Conservation (phyloP, 2,329 filamentous ascomycete species). For the Dactylonectria macrodidyma region DNA sequence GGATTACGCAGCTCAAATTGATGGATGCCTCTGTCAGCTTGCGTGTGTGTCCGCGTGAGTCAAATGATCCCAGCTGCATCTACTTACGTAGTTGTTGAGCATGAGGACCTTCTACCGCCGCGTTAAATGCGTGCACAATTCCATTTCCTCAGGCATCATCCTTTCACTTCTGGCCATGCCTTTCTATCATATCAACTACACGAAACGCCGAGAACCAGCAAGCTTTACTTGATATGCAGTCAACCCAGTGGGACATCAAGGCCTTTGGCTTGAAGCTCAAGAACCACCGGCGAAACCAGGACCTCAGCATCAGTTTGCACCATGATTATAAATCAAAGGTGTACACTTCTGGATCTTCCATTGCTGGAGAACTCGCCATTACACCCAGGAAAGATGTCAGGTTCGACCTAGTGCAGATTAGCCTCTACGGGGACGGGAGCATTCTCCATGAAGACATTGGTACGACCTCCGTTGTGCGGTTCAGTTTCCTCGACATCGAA, state of each 20-base stretch:
- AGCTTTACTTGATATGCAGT: not conserved
- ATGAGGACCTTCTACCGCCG: not conserved
- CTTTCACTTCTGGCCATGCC: not conserved
- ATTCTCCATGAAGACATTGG: not conserved
- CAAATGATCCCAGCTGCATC: not conserved
- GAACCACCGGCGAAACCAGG: not conserved
- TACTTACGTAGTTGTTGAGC: not conserved
- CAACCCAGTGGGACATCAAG: not conserved
- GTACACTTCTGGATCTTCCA: not conserved
- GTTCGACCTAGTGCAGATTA: not conserved
- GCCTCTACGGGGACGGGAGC: not conserved
- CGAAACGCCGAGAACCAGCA: not conserved
- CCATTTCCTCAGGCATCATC: not conserved
- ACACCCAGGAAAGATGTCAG: not conserved
- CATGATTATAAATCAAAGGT: constrained; percentile 1
- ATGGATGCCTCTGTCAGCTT: not conserved
- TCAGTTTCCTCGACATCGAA: not conserved
- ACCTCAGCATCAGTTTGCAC: not conserved
- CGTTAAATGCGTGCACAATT: not conserved
- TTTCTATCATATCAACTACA: not conserved
- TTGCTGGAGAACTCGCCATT: not conserved
- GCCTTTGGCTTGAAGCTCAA: constrained; percentile 1
- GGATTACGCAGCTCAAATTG: not conserved
- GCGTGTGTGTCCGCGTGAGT: not conserved
- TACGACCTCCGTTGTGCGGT: not conserved